Conservation (phyloP, 2,329 filamentous ascomycete species). For the Aspergillus fructus region DNA sequence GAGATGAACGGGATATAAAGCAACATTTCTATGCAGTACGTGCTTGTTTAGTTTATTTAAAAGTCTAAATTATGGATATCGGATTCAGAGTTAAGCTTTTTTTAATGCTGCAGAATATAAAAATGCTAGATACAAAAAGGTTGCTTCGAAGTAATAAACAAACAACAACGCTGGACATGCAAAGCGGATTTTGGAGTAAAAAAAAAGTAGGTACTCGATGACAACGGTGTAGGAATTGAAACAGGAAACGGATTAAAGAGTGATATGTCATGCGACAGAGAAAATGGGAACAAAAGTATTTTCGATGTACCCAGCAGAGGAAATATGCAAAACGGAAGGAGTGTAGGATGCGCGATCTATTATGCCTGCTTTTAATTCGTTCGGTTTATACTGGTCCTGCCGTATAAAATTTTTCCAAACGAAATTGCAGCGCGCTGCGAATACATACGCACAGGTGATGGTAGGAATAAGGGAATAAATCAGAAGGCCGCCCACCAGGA, state of each 20-base stretch:
- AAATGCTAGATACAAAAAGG: not conserved
- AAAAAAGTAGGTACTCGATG: not conserved
- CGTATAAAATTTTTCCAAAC: constrained; percentile 6
- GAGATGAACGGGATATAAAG: no score
- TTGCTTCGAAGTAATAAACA: not conserved
- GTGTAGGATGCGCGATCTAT: not conserved
- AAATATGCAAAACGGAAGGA: not conserved
- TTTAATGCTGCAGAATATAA: not conserved
- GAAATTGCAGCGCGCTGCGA: constrained; percentile 1
- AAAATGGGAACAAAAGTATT: not conserved
- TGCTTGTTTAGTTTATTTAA: no score
- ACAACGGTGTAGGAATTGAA: not conserved
- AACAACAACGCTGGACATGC: not conserved
- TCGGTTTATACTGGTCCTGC: constrained; percentile 14
- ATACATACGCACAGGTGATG: constrained; percentile 7
- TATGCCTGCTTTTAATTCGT: not conserved
- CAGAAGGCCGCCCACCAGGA: not conserved
- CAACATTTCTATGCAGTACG: no score
- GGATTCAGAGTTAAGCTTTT: not conserved
- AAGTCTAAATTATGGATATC: not conserved
- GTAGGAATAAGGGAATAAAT: not conserved
- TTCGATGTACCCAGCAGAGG: constrained; percentile 1
- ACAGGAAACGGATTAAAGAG: not conserved
- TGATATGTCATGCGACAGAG: not conserved
- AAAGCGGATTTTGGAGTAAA: not conserved